These are phyloP conservation scores for Skeletonema tropicum DNA, from an alignment of 108 stramenopile genomes.

Conservation along the genomic window DNA sequence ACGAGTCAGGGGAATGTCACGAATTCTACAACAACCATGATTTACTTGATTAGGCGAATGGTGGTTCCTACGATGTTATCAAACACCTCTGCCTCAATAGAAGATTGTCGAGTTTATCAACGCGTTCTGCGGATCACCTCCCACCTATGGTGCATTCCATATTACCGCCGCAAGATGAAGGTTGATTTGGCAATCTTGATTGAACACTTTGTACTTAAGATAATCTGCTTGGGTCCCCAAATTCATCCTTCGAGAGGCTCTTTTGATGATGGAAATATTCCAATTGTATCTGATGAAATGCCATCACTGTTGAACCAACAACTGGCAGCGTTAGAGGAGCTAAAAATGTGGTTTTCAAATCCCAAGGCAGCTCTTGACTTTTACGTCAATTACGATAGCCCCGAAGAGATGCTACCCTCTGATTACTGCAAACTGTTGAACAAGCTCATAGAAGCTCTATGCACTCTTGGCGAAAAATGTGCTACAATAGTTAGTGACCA, in stretches of 20 bases:
- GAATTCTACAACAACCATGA: conserved; percentile 60
- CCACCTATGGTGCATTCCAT: conserved; percentile 68
- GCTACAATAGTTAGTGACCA: conserved; percentile 74
- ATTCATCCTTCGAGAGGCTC: conserved; percentile 38
- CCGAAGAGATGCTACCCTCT: conserved; percentile 52
- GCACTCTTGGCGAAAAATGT: conserved; percentile 77
- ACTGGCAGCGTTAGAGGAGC: conserved; percentile 67
- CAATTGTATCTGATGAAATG: conserved; percentile 30
- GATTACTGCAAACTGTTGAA: conserved; percentile 70
- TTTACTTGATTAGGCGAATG: conserved; percentile 80
- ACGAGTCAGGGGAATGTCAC: not conserved
- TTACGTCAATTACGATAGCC: conserved; percentile 82
- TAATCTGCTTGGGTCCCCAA: conserved; percentile 81
- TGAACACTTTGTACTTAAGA: conserved; percentile 77
- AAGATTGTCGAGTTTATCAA: conserved; percentile 72
- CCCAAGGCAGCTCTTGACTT: conserved; percentile 70
- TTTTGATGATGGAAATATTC: conserved; percentile 15
- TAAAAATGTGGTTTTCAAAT: conserved; percentile 80
- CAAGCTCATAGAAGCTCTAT: conserved; percentile 67
- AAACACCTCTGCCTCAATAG: conserved; percentile 74
- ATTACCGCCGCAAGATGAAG: conserved; percentile 72
- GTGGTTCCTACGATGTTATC: conserved; percentile 81
- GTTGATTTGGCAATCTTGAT: conserved; percentile 85
- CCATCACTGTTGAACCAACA: conserved; percentile 71
- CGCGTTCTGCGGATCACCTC: conserved; percentile 75